Percentiles rank a stretch among this genome's conserved stretches.
Evolutionary conservation across 352 stramenopile genomes (phyloP).

Genomic region (Albugo candida): DNA sequence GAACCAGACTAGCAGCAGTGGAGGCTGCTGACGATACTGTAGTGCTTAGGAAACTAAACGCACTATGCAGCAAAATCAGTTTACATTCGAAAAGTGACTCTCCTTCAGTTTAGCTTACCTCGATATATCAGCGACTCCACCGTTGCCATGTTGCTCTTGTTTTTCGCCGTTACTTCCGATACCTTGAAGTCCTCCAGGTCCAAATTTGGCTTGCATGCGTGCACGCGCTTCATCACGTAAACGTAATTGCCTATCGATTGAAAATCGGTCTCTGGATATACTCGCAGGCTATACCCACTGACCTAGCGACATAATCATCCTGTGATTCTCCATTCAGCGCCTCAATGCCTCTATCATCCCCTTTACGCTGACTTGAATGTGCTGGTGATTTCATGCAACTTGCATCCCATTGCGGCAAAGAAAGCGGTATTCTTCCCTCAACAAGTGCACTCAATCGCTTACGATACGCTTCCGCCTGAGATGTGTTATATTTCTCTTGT

Average conservation of each 20-base stretch:
- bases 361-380: no score
- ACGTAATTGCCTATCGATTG: conserved; percentile 49
- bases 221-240: conserved; percentile 54
- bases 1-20: conserved; percentile 48
- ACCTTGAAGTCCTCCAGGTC: conserved; percentile 45
- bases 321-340: no score
- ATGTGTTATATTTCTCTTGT: conserved; percentile 70
- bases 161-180: conserved; percentile 53
- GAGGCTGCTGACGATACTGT: conserved; percentile 44
- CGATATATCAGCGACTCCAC: background rate
- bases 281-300: no score
- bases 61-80: no score
- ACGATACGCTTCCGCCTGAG: conserved; percentile 58
- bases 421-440: conserved; percentile 21
- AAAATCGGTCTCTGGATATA: no score
- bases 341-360: no score
- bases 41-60: no score
- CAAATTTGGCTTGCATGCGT: conserved; percentile 68
- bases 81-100: no score
- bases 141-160: background rate
- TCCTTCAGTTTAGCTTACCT: no score
- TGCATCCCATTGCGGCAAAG: conserved; percentile 49
- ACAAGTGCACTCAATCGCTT: conserved; percentile 35
- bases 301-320: no score
- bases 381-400: no score